These are phyloP conservation scores for Aspergillus tamarii DNA, from an alignment of 2,329 filamentous ascomycete genomes.

Conservation along the genomic window DNA sequence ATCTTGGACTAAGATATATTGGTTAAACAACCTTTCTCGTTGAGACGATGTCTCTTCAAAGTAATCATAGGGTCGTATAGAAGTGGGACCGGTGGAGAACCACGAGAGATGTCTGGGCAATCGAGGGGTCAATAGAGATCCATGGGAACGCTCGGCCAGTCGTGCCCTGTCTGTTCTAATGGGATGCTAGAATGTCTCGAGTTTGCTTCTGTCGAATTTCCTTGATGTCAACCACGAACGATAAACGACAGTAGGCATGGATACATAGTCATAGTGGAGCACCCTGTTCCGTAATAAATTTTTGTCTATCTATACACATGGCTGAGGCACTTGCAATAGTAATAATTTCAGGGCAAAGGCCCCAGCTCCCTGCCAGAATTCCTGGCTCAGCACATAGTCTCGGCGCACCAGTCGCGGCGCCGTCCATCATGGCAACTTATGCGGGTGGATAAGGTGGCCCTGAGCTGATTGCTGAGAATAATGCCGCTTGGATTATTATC, in stretches of 20 bases:
- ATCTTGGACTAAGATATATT: no score
- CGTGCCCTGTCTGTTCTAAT: neutral
- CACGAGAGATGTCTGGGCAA: neutral
- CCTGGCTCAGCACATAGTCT: constrained; percentile 4
- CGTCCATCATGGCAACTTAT: neutral
- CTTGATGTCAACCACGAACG: no score
- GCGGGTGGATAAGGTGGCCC: neutral
- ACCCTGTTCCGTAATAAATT: constrained; percentile 2
- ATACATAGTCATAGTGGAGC: neutral
- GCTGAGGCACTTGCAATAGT: neutral
- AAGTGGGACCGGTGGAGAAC: neutral
- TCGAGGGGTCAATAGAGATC: neutral
- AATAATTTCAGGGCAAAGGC: neutral
- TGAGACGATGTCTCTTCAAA: neutral
- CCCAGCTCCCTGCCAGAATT: neutral
- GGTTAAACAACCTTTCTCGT: neutral
- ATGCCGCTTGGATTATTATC: constrained; percentile 4
- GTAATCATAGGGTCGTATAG: neutral
- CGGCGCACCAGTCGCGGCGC: constrained; percentile 8
- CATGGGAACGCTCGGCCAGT: neutral
- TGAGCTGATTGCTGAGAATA: neutral
- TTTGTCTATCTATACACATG: neutral
- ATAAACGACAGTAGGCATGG: neutral
- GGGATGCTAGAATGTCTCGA: neutral
- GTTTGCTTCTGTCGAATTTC: neutral